A percentile compares a stretch with the other conserved stretches of the same genome.
Evolutionary conservation across 108 stramenopile species (phyloP).

Genomic region (Fistulifera pelliculosa): DNA sequence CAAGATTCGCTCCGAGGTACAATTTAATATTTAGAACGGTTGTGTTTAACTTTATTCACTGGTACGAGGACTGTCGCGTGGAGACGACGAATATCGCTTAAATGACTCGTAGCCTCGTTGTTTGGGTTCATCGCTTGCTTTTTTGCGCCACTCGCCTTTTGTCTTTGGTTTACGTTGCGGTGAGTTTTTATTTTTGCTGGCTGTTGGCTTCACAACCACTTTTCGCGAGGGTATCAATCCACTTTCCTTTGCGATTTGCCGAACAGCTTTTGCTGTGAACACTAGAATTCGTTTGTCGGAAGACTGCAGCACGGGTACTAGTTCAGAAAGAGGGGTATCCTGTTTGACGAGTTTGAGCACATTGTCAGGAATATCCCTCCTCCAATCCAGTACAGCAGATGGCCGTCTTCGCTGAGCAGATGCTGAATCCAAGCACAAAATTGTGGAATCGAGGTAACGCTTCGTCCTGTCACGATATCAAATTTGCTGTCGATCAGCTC

Average conservation of each 20-base stretch:
- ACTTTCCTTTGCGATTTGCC: slow-evolving; percentile 40
- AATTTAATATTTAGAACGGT: too few species aligned
- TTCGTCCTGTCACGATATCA: slow-evolving; percentile 63
- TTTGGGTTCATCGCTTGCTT: slow-evolving; percentile 36
- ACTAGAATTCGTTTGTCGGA: slow-evolving; percentile 72
- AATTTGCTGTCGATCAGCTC: slow-evolving; percentile 23
- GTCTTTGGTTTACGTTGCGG: slow-evolving; percentile 21
- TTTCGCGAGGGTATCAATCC: slow-evolving; percentile 24
- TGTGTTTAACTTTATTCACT: too few species aligned
- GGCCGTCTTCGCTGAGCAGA: slow-evolving; percentile 43
- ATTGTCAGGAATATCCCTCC: slow-evolving; percentile 49
- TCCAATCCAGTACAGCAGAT: slow-evolving; percentile 72
- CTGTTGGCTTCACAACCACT: slow-evolving; percentile 6
- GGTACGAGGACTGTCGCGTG: too few species aligned
- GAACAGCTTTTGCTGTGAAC: slow-evolving; percentile 33
- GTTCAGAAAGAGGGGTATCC: slow-evolving; percentile 37
- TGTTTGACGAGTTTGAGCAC: slow-evolving; percentile 23
- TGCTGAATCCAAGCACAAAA: slow-evolving; percentile 72
- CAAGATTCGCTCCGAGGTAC: too few species aligned
- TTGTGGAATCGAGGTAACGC: slow-evolving; percentile 61
- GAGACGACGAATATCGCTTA: slow-evolving; percentile 33
- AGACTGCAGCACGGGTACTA: slow-evolving; percentile 19
- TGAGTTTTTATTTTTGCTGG: slow-evolving; percentile 11
- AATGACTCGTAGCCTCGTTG: slow-evolving; percentile 69
- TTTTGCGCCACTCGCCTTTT: slow-evolving; percentile 53